These are phyloP conservation scores for Pyracantha coccinea DNA, from an alignment of 331 rosid species.

Conservation along the genomic window DNA sequence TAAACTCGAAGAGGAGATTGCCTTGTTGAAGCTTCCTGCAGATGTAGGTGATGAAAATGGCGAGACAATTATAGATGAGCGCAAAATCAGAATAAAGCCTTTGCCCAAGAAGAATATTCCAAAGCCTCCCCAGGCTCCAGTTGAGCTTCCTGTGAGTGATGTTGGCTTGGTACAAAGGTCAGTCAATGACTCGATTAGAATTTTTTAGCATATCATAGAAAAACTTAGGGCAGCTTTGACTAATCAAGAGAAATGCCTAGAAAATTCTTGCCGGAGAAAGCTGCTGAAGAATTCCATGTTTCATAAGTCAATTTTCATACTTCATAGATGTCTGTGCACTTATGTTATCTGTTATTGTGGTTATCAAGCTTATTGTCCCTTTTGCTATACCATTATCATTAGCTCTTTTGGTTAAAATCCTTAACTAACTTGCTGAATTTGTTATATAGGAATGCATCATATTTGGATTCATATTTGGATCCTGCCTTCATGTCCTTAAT, in stretches of 20 bases:
- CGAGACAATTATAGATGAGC: constrained; percentile 84
- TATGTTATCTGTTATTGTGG: neutral
- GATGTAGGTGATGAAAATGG: constrained; percentile 99
- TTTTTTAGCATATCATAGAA: neutral
- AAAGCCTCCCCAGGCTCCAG: constrained; percentile 43
- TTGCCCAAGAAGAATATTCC: constrained; percentile 60
- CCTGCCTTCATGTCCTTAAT: constrained; percentile 98
- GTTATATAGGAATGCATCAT: constrained; percentile 60
- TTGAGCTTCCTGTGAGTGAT: constrained; percentile 72
- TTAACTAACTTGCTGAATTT: constrained; percentile 1
- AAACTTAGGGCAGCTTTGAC: neutral
- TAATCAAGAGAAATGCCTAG: neutral
- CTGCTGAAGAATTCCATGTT: neutral
- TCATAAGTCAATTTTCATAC: neutral
- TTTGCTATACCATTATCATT: neutral
- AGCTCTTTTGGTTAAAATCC: neutral
- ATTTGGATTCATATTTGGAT: constrained; percentile 78
- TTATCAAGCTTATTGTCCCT: neutral
- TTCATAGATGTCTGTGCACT: neutral
- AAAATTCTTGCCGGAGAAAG: neutral
- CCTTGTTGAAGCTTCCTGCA: constrained; percentile 81
- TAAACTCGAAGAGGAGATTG: constrained; percentile 89
- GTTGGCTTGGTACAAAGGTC: constrained; percentile 67
- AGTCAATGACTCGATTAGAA: constrained; percentile 17
- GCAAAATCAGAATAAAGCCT: constrained; percentile 93